Conservation (phyloP, 2,329 filamentous ascomycete genomes). For the Monosporascus sp. region DNA sequence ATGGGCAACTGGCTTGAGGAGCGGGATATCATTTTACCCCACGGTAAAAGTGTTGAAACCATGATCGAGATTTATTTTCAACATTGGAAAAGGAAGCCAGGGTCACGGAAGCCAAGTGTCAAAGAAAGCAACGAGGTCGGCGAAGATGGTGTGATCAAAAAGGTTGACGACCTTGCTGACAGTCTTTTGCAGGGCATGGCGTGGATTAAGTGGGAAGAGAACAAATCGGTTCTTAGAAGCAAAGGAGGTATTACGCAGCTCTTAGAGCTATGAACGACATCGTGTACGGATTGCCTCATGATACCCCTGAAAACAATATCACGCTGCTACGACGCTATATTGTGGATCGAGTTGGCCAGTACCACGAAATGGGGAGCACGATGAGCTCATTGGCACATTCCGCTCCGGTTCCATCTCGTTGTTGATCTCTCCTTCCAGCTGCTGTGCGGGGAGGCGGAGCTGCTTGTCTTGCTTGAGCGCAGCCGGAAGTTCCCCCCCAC, state of each 20-base stretch:
- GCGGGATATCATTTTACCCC: slow-evolving; percentile 12
- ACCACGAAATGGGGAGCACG: no score
- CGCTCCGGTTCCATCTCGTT: no score
- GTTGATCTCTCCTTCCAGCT: no score
- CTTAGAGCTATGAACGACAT: slow-evolving; percentile 2
- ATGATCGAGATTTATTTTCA: slow-evolving; percentile 3
- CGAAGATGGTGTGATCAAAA: slow-evolving; percentile 35
- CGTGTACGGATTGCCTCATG: background rate
- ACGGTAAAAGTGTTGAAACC: slow-evolving; percentile 4
- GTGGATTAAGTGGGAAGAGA: slow-evolving; percentile 69
- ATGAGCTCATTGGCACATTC: no score
- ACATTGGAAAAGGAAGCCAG: background rate
- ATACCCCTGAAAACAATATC: no score
- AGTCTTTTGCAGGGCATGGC: slow-evolving; percentile 72
- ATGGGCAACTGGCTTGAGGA: slow-evolving; percentile 48
- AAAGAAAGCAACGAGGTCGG: background rate
- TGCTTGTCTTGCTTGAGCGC: no score
- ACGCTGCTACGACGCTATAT: no score
- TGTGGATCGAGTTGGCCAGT: no score
- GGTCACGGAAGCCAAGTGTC: background rate
- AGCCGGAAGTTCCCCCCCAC: no score
- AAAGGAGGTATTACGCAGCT: slow-evolving; percentile 20
- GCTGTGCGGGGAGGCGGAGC: no score
- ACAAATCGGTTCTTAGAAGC: slow-evolving; percentile 33
- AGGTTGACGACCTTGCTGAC: slow-evolving; percentile 79